Evolutionary conservation across 2,329 filamentous ascomycete genomes (phyloP).

Genomic region (Fusarium siculi): DNA sequence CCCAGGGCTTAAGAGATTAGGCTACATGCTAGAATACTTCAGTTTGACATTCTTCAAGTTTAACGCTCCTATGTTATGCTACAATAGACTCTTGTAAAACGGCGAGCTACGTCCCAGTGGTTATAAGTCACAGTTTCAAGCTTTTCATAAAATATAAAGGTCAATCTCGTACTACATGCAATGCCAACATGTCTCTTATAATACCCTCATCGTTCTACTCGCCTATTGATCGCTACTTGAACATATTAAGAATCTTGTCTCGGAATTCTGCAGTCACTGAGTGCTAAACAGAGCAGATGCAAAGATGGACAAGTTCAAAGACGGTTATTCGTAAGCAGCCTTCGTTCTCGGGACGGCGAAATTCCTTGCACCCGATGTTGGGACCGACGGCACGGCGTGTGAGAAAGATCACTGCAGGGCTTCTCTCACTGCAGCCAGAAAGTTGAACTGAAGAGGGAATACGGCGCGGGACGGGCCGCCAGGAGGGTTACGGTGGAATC

Average conservation of each 20-base stretch:
- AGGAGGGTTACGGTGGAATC: neutral
- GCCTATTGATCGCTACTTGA: no score
- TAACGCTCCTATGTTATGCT: no score
- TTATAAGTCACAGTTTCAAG: rapidly evolving
- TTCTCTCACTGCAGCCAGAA: no score
- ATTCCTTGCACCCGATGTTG: neutral
- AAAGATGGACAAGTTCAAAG: neutral
- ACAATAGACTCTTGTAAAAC: neutral
- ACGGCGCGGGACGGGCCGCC: constrained; percentile 2
- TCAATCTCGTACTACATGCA: neutral
- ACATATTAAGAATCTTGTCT: neutral
- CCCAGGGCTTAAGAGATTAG: neutral
- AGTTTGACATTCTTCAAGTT: no score
- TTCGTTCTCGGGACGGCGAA: neutral
- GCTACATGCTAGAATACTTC: neutral
- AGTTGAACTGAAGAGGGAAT: no score
- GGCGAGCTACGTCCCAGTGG: rapidly evolving
- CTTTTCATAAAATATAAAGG: no score
- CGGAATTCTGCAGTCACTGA: neutral
- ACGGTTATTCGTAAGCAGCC: neutral
- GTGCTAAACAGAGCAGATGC: neutral
- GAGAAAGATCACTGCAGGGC: neutral
- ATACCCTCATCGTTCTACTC: no score
- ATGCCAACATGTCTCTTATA: no score
- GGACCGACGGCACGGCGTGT: neutral